Evolutionary conservation across 176 grass and related monocot genomes (phyloP).

Genomic region (Alopecurus myosuroides): DNA sequence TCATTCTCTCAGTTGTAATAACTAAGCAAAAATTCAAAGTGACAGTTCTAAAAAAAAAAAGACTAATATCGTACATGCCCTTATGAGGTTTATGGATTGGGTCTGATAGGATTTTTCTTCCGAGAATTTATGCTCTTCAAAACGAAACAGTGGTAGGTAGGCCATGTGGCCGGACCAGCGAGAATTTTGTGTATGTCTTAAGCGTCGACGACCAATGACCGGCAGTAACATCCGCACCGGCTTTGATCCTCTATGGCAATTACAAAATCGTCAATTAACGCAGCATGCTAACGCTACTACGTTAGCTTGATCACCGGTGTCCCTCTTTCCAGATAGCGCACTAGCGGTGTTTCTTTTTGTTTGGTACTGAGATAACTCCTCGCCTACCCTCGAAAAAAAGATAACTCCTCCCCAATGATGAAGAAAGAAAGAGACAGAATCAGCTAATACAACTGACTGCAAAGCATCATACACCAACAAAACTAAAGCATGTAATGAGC

Average conservation of each 20-base stretch:
- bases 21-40: no score
- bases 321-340: not conserved
- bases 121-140: conserved; percentile 2
- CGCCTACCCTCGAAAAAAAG: no score
- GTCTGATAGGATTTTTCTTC: no score
- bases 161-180: not conserved
- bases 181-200: not conserved
- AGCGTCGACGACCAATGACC: not conserved
- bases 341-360: not conserved
- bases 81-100: no score
- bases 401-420: not conserved
- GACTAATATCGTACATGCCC: no score
- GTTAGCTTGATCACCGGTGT: not conserved
- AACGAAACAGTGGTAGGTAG: not conserved
- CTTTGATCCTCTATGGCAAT: not conserved
- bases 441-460: not conserved
- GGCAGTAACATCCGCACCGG: not conserved
- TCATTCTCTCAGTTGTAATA: no score
- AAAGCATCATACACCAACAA: not conserved
- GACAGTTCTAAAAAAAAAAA: no score
- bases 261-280: not conserved
- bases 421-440: not conserved
- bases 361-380: not conserved
- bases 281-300: not conserved
- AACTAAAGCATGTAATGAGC: not conserved